Evolutionary conservation across 345 rosid genomes (phyloP).

Genomic region (Streptanthus diversifolius): DNA sequence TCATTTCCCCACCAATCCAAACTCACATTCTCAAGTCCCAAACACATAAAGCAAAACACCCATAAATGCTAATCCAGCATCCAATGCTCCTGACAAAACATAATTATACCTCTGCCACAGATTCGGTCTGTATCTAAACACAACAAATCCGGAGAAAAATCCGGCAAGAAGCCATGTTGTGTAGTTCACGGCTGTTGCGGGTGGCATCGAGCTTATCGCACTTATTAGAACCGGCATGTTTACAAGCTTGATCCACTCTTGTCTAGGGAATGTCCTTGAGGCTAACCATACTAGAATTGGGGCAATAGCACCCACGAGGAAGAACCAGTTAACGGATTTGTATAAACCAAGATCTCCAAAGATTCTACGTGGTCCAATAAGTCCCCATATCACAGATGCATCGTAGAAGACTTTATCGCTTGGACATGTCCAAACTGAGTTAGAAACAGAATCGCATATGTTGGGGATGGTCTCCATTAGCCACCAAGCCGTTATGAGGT

Average conservation of each 20-base stretch:
- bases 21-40: constrained; percentile 70
- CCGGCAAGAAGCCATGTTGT: constrained; percentile 83
- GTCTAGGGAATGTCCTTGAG: constrained; percentile 64
- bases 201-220: constrained; percentile 87
- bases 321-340: constrained; percentile 84
- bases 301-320: constrained; percentile 73
- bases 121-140: constrained; percentile 67
- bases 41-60: constrained; percentile 82
- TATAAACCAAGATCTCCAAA: constrained; percentile 86
- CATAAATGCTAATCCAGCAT: constrained; percentile 97
- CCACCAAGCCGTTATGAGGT: constrained; percentile 96
- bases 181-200: constrained; percentile 97
- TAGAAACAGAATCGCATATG: constrained; percentile 63
- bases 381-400: constrained; percentile 95
- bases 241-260: constrained; percentile 82
- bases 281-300: constrained; percentile 79
- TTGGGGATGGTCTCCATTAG: constrained; percentile 83
- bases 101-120: constrained; percentile 87
- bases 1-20: constrained; percentile 97
- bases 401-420: constrained; percentile 83
- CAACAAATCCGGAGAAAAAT: constrained; percentile 80
- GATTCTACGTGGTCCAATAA: constrained; percentile 82
- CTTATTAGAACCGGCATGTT: constrained; percentile 91
- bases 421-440: constrained; percentile 90
- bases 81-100: constrained; percentile 85